phyloP scores from a whole-genome alignment of 257 asterid species.

The Jaltomata sinuosa region DNA sequence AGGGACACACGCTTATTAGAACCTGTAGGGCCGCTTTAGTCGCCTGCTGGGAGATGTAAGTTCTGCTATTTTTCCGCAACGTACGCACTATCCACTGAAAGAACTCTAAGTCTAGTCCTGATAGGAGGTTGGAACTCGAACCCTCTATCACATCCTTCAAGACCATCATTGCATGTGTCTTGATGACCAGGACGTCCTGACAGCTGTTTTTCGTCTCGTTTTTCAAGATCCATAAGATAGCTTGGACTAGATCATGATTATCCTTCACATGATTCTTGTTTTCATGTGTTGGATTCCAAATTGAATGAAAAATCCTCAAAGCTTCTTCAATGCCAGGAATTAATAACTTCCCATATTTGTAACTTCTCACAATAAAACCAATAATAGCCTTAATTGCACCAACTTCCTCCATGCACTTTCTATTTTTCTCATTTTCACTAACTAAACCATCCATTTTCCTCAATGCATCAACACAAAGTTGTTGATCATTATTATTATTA shows the following conservation, averaged over 20 bases:
- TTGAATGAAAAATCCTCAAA: slow-evolving; percentile 19
- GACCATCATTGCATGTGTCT: slow-evolving; percentile 22
- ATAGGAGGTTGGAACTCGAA: slow-evolving; percentile 1
- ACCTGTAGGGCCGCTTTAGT: slow-evolving; percentile 23
- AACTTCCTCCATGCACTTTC: slow-evolving; percentile 22
- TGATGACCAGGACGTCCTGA: neutral
- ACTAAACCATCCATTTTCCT: slow-evolving; percentile 27
- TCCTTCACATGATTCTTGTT: slow-evolving; percentile 10
- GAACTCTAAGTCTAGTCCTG: slow-evolving; percentile 19
- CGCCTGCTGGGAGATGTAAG: slow-evolving; percentile 4
- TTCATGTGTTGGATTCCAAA: slow-evolving; percentile 1
- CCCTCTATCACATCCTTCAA: slow-evolving; percentile 9
- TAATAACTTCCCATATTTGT: neutral
- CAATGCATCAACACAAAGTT: slow-evolving; percentile 14
- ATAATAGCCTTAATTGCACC: slow-evolving; percentile 14
- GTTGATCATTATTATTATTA: neutral
- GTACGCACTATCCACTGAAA: neutral
- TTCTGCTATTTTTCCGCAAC: neutral
- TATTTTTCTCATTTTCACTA: slow-evolving; percentile 19
- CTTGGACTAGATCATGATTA: slow-evolving; percentile 13
- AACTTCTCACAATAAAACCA: slow-evolving; percentile 12
- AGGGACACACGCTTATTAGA: slow-evolving; percentile 17
- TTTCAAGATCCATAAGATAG: slow-evolving; percentile 31
- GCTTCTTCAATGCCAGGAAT: slow-evolving; percentile 24
- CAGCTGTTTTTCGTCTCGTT: neutral